Evolutionary conservation across 345 rosid genomes (phyloP), one percentile per base, ranked within the genome.

Genomic region (Salix koriyanagi): DNA sequence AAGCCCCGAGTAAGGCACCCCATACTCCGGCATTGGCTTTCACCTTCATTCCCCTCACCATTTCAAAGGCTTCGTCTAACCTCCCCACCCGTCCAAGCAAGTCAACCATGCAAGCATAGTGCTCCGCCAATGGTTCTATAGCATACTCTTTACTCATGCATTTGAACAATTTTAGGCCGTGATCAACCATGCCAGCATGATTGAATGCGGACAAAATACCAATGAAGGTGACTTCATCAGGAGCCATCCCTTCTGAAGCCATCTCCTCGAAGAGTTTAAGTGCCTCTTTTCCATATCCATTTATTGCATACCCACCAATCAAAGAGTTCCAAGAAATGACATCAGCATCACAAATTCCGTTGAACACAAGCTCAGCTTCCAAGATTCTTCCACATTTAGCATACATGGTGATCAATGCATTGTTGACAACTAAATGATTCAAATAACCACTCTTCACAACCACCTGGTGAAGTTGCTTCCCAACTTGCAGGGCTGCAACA

Each of bases 251-350:
- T 76, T 71, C 37, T 26, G 4, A 75, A 23, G 50, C 46, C 90
- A 85, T 87, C 66, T 70, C 76, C 65, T 83, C 74, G 23, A 84
- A 79, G 62, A 81, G 80, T 71, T 79, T 54, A 25, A 87, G 34
- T 25, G 89, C 86, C 71, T 79, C 83, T 32, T 21, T 77, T 28
- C 85, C 87, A 30, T 21, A 69, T 44, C 89, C 86, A 76, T 83
- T 79, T 28, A 79, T 34, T n/a, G 88, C 86, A 77, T 84, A 81
- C 36, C 85, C 86, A 61, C 75, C 52, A 36, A 87, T 83, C 81
- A 87, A 66, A n/a, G 86, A 79, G 68, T 85, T 87, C 88, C 86
- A 85, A 58, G 89, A 83, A 58, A 84, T 71, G 4, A 73, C 71
- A 72, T 85, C 86, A 19, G 65, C 44, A 65, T 70, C 62, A 39